These are phyloP conservation scores for Magnolia kwangsiensis DNA, from an alignment of 164 flowering plant species.

Conservation along the genomic window DNA sequence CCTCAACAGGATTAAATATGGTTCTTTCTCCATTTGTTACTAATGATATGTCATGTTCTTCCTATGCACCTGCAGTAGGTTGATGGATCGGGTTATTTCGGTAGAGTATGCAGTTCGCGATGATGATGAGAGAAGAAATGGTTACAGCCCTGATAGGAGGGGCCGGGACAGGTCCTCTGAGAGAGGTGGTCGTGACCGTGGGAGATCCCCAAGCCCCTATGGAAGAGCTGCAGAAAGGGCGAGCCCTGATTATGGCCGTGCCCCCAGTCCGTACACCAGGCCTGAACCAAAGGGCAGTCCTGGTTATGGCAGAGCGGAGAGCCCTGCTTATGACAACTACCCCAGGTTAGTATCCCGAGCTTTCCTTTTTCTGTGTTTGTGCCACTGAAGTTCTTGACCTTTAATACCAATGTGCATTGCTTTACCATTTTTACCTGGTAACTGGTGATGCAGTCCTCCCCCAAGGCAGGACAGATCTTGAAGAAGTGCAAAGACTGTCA, in stretches of 20 bases:
- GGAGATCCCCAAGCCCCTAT: slow-evolving; percentile 35
- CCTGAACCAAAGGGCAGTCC: slow-evolving; percentile 37
- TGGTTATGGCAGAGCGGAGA: slow-evolving; percentile 42
- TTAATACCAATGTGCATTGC: neutral
- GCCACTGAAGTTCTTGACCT: neutral
- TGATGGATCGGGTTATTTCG: slow-evolving; percentile 84
- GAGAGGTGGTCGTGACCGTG: slow-evolving; percentile 41
- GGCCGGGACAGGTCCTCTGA: slow-evolving; percentile 51
- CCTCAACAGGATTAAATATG: no score
- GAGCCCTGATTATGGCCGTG: slow-evolving; percentile 87
- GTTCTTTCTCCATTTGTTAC: no score
- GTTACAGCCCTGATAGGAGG: slow-evolving; percentile 61
- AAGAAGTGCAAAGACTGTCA: neutral
- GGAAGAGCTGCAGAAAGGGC: slow-evolving; percentile 40
- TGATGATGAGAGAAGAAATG: slow-evolving; percentile 78
- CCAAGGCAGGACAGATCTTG: slow-evolving; percentile 17
- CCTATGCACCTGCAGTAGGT: slow-evolving; percentile 51
- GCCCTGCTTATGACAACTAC: slow-evolving; percentile 23
- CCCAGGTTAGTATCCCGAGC: slow-evolving; percentile 16
- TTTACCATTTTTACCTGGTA: neutral
- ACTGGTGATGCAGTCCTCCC: slow-evolving; percentile 18
- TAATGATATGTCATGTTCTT: neutral
- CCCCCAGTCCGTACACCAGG: slow-evolving; percentile 33
- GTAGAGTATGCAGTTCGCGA: slow-evolving; percentile 93
- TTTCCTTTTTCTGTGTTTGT: neutral